A percentile compares a stretch with the other conserved stretches of the same genome.
Conservation (phyloP, 2,329 filamentous ascomycete genomes). For the Stachybotrys chartarum region DNA sequence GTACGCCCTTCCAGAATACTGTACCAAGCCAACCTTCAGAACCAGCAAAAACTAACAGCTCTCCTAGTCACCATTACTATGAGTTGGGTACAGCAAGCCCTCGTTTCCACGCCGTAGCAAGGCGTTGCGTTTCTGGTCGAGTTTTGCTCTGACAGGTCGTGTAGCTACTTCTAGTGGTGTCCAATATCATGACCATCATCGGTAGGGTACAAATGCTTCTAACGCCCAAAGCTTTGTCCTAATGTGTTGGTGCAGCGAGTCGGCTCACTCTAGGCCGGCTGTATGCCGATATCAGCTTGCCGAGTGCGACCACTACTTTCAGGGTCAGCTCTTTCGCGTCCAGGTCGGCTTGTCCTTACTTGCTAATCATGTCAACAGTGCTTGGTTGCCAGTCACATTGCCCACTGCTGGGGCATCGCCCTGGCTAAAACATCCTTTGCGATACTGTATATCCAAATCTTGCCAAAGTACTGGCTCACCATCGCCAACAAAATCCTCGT, state of each 20-base stretch:
- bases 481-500: constrained; percentile 20
- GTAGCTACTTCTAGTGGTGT: neutral
- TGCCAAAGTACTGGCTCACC: constrained; percentile 13
- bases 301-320: neutral
- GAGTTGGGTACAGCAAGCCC: neutral
- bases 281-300: neutral
- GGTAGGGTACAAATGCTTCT: neutral
- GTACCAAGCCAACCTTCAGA: no score
- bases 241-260: neutral
- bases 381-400: constrained; percentile 14
- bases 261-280: neutral
- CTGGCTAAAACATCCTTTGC: constrained; percentile 24
- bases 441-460: constrained; percentile 22
- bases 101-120: neutral
- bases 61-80: neutral
- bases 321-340: neutral
- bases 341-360: neutral
- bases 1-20: neutral
- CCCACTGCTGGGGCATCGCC: constrained; percentile 19
- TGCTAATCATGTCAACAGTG: constrained; percentile 4
- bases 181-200: neutral
- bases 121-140: neutral
- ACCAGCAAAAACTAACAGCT: neutral
- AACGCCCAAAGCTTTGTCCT: neutral
- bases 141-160: neutral